Percentiles rank a stretch among this genome's conserved stretches.
Evolutionary conservation across 352 stramenopile genomes (phyloP).

Genomic region (Pythium chondricola): DNA sequence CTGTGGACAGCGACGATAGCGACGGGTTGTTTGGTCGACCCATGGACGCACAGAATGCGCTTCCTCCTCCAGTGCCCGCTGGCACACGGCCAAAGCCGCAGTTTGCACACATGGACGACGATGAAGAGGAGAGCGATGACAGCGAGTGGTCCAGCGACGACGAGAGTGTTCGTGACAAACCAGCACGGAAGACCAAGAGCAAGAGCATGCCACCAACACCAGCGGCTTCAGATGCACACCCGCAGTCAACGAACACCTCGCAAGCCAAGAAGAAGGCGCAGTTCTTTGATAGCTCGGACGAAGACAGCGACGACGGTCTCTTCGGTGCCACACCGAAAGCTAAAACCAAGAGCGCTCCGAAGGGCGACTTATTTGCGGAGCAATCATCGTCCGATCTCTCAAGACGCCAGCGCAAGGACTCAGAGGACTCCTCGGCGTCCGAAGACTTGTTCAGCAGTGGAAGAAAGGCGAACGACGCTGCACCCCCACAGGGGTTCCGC

Average conservation of each 20-base stretch:
- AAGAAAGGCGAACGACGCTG: constrained; percentile 2
- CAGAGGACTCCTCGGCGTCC: constrained; percentile 19
- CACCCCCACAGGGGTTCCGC: constrained; percentile 25
- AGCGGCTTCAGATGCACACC: neutral
- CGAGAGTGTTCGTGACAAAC: constrained; percentile 4
- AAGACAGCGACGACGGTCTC: constrained; percentile 50
- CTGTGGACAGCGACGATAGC: constrained; percentile 47
- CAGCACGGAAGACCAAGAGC: constrained; percentile 5
- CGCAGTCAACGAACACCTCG: too few species aligned
- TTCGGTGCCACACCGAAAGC: constrained; percentile 35
- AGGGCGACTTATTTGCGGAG: constrained; percentile 35
- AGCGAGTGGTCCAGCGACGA: neutral
- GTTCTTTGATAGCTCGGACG: constrained; percentile 49
- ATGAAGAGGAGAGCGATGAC: constrained; percentile 38
- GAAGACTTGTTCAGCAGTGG: constrained; percentile 11
- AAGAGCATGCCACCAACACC: neutral
- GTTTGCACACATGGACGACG: constrained; percentile 29
- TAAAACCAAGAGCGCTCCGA: constrained; percentile 8
- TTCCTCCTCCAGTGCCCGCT: constrained; percentile 12
- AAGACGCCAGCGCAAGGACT: constrained; percentile 16
- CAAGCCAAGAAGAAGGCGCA: constrained; percentile 28
- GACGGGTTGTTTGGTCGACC: constrained; percentile 45
- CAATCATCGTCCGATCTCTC: constrained; percentile 34
- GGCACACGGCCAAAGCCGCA: constrained; percentile 1
- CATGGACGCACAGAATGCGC: constrained; percentile 12